phyloP scores from a whole-genome alignment of 345 rosid genomes.

The Arabis hirsuta region DNA sequence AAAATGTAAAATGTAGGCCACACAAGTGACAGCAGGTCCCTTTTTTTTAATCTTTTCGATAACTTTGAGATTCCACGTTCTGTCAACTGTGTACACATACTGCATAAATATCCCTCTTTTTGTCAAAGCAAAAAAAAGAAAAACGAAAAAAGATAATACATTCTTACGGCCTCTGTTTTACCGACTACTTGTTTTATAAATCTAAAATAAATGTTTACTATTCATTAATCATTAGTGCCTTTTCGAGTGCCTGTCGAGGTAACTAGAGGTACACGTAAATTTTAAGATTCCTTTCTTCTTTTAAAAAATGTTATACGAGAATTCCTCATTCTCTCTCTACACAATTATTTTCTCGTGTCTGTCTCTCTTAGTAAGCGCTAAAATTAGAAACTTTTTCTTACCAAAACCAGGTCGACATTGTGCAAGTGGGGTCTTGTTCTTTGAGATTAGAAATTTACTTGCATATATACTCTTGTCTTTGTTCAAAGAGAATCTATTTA shows the following conservation, averaged over 20 bases:
- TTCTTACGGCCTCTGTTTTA: slow-evolving; percentile 26
- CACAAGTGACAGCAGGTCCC: slow-evolving; percentile 28
- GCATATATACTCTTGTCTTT: slow-evolving; percentile 13
- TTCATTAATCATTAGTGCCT: slow-evolving; percentile 26
- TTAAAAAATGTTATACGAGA: slow-evolving; percentile 11
- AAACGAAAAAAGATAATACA: too few species aligned
- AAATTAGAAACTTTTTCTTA: slow-evolving; percentile 44
- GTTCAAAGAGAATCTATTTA: slow-evolving; percentile 16
- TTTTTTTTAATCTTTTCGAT: slow-evolving; percentile 35
- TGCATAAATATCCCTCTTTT: too few species aligned
- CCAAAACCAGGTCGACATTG: slow-evolving; percentile 39
- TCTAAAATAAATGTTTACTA: neutral
- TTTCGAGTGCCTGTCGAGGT: slow-evolving; percentile 35
- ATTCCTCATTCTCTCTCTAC: slow-evolving; percentile 15
- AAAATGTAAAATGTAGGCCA: slow-evolving; percentile 28
- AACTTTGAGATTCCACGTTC: slow-evolving; percentile 41
- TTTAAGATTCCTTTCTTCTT: slow-evolving; percentile 39
- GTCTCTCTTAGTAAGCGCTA: slow-evolving; percentile 35
- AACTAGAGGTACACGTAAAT: slow-evolving; percentile 31
- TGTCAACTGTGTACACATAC: neutral
- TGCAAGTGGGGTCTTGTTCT: slow-evolving; percentile 42
- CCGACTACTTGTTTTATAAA: slow-evolving; percentile 17
- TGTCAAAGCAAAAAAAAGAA: too few species aligned
- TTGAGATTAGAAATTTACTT: neutral
- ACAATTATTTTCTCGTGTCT: slow-evolving; percentile 14